Evolutionary conservation across 2,329 filamentous ascomycete species (phyloP).

Genomic region (Apiospora sp.): DNA sequence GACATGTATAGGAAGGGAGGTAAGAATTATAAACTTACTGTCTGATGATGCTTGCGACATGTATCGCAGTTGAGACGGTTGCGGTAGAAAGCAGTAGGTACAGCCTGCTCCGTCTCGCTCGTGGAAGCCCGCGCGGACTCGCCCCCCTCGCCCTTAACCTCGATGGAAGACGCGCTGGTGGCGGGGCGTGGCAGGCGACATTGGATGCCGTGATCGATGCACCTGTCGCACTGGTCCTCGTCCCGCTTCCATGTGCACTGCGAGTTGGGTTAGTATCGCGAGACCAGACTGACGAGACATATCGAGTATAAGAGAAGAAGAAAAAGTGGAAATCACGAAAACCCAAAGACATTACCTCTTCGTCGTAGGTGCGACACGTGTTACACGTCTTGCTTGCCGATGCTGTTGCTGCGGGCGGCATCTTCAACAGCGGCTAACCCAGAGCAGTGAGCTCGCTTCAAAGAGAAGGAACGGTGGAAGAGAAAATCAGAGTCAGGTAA

Average conservation of each 20-base stretch:
- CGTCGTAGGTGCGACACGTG: not conserved
- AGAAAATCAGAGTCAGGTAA: not conserved
- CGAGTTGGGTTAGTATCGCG: not conserved
- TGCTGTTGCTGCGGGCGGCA: not conserved
- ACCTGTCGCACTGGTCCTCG: conserved; percentile 2
- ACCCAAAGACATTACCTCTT: not conserved
- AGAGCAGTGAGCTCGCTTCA: not conserved
- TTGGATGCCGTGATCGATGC: conserved; percentile 7
- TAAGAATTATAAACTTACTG: not conserved
- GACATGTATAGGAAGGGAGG: too few species aligned
- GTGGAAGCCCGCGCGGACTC: not conserved
- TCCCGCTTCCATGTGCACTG: conserved; percentile 7
- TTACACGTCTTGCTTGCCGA: not conserved
- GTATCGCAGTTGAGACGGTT: not conserved
- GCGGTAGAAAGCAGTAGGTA: not conserved
- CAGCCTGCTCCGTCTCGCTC: not conserved
- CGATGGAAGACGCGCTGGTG: not conserved
- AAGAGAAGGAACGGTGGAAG: not conserved
- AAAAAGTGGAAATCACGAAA: not conserved
- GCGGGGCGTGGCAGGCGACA: conserved; percentile 2
- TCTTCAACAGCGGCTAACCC: conserved; percentile 7
- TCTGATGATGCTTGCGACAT: conserved; percentile 14
- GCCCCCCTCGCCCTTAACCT: not conserved
- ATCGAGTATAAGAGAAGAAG: not conserved
- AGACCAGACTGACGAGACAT: not conserved